These are phyloP conservation scores for Fusarium lateritium DNA, from an alignment of 2,329 filamentous ascomycete species.

Conservation along the genomic window DNA sequence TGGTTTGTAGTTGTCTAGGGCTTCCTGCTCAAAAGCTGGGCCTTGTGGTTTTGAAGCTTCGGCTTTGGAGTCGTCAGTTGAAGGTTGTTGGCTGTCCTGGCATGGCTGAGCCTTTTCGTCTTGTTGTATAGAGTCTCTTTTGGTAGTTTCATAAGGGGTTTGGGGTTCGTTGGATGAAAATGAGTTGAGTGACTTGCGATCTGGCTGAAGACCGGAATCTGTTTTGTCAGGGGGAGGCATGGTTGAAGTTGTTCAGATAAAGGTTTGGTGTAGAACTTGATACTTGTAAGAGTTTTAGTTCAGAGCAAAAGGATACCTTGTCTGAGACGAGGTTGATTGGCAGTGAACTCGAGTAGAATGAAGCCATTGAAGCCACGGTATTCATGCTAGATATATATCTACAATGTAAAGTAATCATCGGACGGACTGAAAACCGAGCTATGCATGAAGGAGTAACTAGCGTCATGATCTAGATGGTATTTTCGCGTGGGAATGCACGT, in stretches of 20 bases:
- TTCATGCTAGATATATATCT: constrained; percentile 38
- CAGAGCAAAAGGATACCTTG: neutral
- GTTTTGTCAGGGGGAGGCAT: constrained; percentile 29
- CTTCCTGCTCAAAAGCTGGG: constrained; percentile 47
- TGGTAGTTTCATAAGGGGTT: neutral
- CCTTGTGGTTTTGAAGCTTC: constrained; percentile 34
- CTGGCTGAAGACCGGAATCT: constrained; percentile 8
- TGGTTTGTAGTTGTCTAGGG: constrained; percentile 64
- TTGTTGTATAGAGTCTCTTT: neutral
- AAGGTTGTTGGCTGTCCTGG: constrained; percentile 9
- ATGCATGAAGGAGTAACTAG: constrained; percentile 18
- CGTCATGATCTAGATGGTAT: constrained; percentile 8
- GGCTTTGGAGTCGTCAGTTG: constrained; percentile 29
- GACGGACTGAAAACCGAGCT: constrained; percentile 28
- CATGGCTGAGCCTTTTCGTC: neutral
- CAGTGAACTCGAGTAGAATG: constrained; percentile 2
- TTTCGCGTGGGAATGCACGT: constrained; percentile 7
- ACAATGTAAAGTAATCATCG: constrained; percentile 22
- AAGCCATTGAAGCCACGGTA: constrained; percentile 15
- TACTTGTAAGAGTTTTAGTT: neutral
- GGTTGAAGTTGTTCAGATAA: neutral
- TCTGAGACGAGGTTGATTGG: neutral
- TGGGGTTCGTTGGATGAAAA: constrained; percentile 40
- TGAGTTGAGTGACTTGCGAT: constrained; percentile 39
- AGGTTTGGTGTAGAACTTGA: neutral